Base-by-base conservation (phyloP, 2,329 filamentous ascomycete species). In the Claviceps sorghi region DNA sequence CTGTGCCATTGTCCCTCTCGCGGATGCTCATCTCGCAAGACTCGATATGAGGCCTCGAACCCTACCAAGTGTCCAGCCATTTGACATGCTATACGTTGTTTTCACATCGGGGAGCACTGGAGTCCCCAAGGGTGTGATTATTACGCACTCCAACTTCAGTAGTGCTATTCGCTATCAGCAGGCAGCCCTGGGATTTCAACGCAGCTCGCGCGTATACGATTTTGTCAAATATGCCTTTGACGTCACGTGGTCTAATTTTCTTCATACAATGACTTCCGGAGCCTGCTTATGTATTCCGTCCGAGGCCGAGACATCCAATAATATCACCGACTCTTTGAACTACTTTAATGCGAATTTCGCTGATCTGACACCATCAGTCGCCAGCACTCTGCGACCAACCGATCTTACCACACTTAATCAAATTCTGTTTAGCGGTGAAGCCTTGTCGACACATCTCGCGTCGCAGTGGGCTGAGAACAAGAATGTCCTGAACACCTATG, bases 241-340 rank as follows among this genome's bases (percentile, higher is more conserved):
- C 32, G 53, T 53, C 8, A 34, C 52, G 4, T 52, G 51, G 50
- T 50, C 45, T 2, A 53, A 57, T 13, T 44, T 53, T 9, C 43
- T 57, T 2, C 47, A 51, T n/a, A 51, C 55, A 2, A 47, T 57
- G 9, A 50, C 52, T 8, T 22, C 49, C 0, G 53, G 55, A 2
- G 53, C 36, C 30, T 57, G 55, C 30, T 13, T 57, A 13, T 57
- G 55, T 21, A 46, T 57, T 4, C 55, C 55, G 3, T 55, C 53
- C 9, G 49, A 54, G 22, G 66, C 71, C 29, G 71, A 76, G 49
- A 70, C 73, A 5, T 65, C 75, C 50, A 73, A 76, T 53, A 65
- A 73, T 53, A 57, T 75, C 17, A 67, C 66, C 32, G 67, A 65
- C 6, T 69, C 67, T 22, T 68, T 70, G 51, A 61, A 64, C 15